phyloP scores from a whole-genome alignment of 2,329 filamentous ascomycete genomes.

The Colletotrichum destructivum region DNA sequence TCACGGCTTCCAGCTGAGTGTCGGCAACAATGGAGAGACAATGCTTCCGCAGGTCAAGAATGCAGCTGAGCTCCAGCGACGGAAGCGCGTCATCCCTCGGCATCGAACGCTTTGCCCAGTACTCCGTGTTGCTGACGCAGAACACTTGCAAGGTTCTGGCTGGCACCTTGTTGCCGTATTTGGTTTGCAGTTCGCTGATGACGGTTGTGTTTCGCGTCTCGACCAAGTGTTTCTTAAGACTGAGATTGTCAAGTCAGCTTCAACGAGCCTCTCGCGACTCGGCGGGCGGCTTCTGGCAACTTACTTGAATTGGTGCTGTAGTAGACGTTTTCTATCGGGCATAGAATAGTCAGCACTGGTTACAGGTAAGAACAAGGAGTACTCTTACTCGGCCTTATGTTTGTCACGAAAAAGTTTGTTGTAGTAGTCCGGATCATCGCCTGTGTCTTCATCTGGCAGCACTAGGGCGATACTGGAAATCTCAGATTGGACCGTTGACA shows the following conservation, averaged over 20 bases:
- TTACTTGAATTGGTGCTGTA: constrained; percentile 45
- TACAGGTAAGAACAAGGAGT: too few relatives aligned
- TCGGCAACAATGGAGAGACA: constrained; percentile 62
- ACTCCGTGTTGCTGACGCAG: constrained; percentile 61
- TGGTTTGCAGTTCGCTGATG: constrained; percentile 45
- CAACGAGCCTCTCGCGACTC: neutral
- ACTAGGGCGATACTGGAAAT: constrained; percentile 19
- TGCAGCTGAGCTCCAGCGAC: constrained; percentile 59
- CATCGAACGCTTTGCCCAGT: constrained; percentile 55
- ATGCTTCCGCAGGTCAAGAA: constrained; percentile 57
- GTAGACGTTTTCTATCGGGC: neutral
- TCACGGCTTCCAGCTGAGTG: constrained; percentile 55
- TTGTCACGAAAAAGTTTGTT: neutral
- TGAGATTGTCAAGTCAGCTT: constrained; percentile 35
- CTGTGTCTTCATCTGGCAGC: constrained; percentile 25
- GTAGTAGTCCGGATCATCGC: neutral
- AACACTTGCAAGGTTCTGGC: constrained; percentile 53
- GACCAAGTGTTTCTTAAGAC: constrained; percentile 54
- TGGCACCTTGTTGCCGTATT: constrained; percentile 49
- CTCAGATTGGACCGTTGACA: constrained; percentile 36
- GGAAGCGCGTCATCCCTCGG: constrained; percentile 47
- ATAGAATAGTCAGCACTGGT: neutral
- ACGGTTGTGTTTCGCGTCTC: constrained; percentile 56
- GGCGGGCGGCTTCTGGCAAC: constrained; percentile 7
- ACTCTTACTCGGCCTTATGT: neutral